A percentile compares a stretch with the other conserved stretches of the same genome.
phyloP scores from a whole-genome alignment of 2,329 filamentous ascomycete species.

The Basipetospora sp. region DNA sequence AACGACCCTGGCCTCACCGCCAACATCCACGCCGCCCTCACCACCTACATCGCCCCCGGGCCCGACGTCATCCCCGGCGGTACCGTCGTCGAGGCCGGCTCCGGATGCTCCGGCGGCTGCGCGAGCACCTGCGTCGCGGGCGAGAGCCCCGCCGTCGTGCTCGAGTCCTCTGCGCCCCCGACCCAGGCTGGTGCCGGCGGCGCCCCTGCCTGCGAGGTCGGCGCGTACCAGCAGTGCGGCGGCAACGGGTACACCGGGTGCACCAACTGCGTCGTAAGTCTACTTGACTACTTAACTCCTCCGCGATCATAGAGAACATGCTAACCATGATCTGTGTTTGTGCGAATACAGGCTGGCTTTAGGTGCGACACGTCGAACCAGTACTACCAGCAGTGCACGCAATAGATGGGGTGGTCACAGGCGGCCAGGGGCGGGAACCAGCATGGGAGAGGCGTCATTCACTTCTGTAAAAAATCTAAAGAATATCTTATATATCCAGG shows the following conservation, averaged over 20 bases:
- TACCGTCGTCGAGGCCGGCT: slow-evolving; percentile 23
- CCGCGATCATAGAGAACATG: too few relatives aligned
- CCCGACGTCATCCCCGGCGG: slow-evolving; percentile 25
- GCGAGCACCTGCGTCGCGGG: slow-evolving; percentile 24
- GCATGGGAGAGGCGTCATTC: too few relatives aligned
- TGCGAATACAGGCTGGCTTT: slow-evolving; percentile 4
- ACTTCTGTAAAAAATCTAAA: too few relatives aligned
- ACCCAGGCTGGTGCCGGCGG: slow-evolving; percentile 10
- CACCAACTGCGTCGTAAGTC: slow-evolving; percentile 23
- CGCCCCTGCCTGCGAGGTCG: slow-evolving; percentile 17
- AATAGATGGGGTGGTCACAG: too few relatives aligned
- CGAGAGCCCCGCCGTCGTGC: slow-evolving; percentile 11
- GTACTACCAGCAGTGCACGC: slow-evolving; percentile 6
- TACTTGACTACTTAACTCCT: too few relatives aligned
- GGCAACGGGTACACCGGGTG: slow-evolving; percentile 27
- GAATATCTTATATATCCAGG: too few relatives aligned
- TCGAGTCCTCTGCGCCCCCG: slow-evolving; percentile 5
- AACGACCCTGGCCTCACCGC: slow-evolving; percentile 31
- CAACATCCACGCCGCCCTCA: slow-evolving; percentile 30
- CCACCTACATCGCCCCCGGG: slow-evolving; percentile 26
- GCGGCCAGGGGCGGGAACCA: too few relatives aligned
- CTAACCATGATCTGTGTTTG: too few relatives aligned
- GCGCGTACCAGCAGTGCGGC: slow-evolving; percentile 24
- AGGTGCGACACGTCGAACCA: slow-evolving; percentile 5
- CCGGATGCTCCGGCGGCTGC: slow-evolving; percentile 22